Evolutionary conservation across 2,329 filamentous ascomycete genomes (phyloP).

Genomic region (Cladophialophora exuberans): DNA sequence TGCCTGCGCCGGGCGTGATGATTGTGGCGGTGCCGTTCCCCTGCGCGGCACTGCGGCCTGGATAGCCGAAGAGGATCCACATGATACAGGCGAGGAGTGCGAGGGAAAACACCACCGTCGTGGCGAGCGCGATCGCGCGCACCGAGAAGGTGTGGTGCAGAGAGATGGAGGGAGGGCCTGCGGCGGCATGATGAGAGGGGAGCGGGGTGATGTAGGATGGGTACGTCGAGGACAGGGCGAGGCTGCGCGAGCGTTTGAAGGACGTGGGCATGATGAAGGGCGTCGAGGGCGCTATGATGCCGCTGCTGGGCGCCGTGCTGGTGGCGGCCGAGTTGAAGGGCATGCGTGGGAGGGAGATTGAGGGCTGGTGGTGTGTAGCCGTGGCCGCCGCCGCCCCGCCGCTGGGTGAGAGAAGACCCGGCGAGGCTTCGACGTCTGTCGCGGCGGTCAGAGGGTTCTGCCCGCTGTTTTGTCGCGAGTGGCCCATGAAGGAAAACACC

Average conservation of each 20-base stretch:
- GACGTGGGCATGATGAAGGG: background rate
- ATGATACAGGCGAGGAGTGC: conserved; percentile 23
- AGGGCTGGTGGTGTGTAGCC: background rate
- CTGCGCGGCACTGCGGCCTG: conserved; percentile 23
- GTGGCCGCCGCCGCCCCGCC: background rate
- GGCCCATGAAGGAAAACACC: conserved; percentile 25
- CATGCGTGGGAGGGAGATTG: conserved; percentile 19
- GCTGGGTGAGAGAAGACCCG: background rate
- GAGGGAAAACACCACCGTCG: conserved; percentile 18
- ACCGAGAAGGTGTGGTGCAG: conserved; percentile 31
- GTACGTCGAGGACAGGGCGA: background rate
- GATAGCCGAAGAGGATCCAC: conserved; percentile 34
- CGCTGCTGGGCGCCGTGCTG: background rate
- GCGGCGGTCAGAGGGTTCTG: background rate
- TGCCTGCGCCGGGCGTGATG: conserved; percentile 8
- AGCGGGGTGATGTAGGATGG: background rate
- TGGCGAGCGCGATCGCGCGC: conserved; percentile 14
- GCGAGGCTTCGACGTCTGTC: background rate
- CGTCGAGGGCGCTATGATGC: background rate
- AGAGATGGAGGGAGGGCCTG: conserved; percentile 10
- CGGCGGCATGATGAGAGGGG: too few relatives aligned
- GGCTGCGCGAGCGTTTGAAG: background rate
- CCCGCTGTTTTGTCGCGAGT: conserved; percentile 16
- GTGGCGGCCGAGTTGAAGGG: conserved; percentile 17
- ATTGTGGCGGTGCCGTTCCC: conserved; percentile 21